Conservation (phyloP, 2,329 filamentous ascomycete species). For the Phoma sp. region DNA sequence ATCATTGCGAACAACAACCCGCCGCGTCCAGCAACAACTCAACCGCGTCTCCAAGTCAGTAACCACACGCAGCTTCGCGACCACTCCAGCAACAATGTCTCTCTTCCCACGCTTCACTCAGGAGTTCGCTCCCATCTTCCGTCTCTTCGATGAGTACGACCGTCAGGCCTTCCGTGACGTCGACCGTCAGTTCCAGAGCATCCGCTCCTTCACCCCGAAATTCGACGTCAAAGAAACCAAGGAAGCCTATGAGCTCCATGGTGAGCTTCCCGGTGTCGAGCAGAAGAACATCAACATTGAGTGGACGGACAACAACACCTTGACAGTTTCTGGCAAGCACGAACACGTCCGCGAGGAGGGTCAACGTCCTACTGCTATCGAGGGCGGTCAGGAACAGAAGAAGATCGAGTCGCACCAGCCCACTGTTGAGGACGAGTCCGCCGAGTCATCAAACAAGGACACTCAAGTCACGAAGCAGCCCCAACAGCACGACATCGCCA, state of each 20-base stretch:
- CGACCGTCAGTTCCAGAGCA: constrained; percentile 28
- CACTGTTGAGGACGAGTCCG: constrained; percentile 69
- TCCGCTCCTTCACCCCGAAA: constrained; percentile 71
- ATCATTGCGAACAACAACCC: constrained; percentile 42
- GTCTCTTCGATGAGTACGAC: constrained; percentile 56
- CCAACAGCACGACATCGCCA: constrained; percentile 48
- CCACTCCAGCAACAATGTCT: constrained; percentile 45
- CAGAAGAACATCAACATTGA: constrained; percentile 78
- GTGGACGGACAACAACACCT: constrained; percentile 76
- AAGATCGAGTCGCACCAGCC: constrained; percentile 50
- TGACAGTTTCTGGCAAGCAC: constrained; percentile 71
- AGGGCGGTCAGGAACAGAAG: constrained; percentile 38
- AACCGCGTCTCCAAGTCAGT: constrained; percentile 39
- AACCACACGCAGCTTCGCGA: constrained; percentile 28
- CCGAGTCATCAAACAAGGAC: constrained; percentile 26
- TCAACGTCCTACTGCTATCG: constrained; percentile 57
- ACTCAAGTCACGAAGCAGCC: constrained; percentile 37
- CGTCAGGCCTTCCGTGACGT: constrained; percentile 39
- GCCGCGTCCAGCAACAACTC: constrained; percentile 40
- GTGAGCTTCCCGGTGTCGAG: constrained; percentile 76
- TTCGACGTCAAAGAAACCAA: constrained; percentile 78
- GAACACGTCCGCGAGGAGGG: constrained; percentile 68
- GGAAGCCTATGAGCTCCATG: constrained; percentile 75
- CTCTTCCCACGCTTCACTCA: constrained; percentile 51
- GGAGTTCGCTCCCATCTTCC: constrained; percentile 54